Evolutionary conservation across 257 asterid species (phyloP).

Genomic region (Plectranthus barbatus): DNA sequence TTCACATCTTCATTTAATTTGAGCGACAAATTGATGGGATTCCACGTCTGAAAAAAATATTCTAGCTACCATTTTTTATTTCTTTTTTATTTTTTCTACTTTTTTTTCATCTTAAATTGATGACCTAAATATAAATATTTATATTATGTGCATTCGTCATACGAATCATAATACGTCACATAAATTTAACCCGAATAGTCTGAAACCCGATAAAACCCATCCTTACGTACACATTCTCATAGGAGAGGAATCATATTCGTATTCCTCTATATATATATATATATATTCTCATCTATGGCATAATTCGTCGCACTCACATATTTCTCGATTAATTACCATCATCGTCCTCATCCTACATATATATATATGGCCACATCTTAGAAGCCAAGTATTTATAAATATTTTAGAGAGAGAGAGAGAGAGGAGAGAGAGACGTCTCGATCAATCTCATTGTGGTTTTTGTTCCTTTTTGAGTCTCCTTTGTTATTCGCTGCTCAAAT

Average conservation of each 20-base stretch:
- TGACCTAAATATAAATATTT: too few relatives aligned
- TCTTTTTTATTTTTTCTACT: background rate
- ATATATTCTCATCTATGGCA: background rate
- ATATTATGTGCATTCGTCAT: background rate
- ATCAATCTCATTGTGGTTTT: background rate
- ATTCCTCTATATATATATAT: background rate
- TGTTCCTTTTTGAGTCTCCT: background rate
- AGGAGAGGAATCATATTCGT: background rate
- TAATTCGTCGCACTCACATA: background rate
- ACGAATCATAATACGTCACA: too few relatives aligned
- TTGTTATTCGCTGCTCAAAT: too few relatives aligned
- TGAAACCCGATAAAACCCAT: too few relatives aligned
- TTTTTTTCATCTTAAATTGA: too few relatives aligned
- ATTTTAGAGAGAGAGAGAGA: background rate
- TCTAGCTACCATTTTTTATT: background rate
- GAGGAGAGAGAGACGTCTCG: background rate
- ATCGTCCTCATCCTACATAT: background rate
- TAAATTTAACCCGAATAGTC: too few relatives aligned
- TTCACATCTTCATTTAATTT: background rate
- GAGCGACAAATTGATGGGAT: constrained; percentile 6
- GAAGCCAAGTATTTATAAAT: background rate
- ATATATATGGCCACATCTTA: background rate
- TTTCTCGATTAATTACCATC: background rate
- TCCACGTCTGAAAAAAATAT: background rate
- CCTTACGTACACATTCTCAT: background rate